phyloP scores from a whole-genome alignment of 2,329 filamentous ascomycete genomes.

The Colletotrichum cuscutae region DNA sequence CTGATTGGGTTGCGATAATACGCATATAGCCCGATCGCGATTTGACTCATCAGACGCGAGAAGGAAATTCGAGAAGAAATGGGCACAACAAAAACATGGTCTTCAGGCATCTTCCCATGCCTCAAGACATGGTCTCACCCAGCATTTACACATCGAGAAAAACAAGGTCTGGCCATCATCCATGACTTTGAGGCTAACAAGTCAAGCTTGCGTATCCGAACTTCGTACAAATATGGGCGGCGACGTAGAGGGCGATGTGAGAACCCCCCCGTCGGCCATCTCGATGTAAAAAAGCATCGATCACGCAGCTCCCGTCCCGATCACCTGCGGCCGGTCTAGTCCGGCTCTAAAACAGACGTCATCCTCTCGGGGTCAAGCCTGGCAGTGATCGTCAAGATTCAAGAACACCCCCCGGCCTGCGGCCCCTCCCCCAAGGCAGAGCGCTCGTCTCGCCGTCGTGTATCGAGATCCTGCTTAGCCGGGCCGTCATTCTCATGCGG shows the following conservation, averaged over 20 bases:
- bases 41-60: constrained; percentile 23
- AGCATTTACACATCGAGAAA: constrained; percentile 10
- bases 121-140: constrained; percentile 21
- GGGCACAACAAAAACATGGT: constrained; percentile 24
- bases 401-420: constrained; percentile 23
- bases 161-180: constrained; percentile 11
- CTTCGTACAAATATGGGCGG: neutral
- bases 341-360: constrained; percentile 29
- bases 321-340: constrained; percentile 28
- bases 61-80: constrained; percentile 8
- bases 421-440: neutral
- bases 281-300: constrained; percentile 30
- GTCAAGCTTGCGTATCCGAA: neutral
- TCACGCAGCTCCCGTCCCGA: constrained; percentile 29
- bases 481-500: constrained; percentile 16
- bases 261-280: constrained; percentile 4
- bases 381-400: constrained; percentile 27
- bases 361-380: constrained; percentile 25
- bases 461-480: constrained; percentile 29
- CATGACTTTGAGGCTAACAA: neutral
- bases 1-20: neutral
- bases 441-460: constrained; percentile 9
- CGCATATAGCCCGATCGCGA: neutral
- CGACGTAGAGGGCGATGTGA: constrained; percentile 29
- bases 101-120: constrained; percentile 25